Conservation (phyloP, 176 grass and related monocot species). For the Carex cristatella region DNA sequence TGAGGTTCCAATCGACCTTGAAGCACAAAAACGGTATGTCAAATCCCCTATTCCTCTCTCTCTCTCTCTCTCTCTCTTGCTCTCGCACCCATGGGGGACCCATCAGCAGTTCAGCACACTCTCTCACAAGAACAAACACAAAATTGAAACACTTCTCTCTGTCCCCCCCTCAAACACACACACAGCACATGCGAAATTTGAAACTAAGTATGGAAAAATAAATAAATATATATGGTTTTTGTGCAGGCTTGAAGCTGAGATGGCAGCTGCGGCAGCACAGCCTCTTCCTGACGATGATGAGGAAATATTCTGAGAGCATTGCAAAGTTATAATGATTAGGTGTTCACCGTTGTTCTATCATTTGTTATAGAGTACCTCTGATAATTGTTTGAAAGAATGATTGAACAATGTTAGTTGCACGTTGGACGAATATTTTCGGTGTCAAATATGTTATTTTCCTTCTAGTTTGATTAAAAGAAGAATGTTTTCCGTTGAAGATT, state of each 20-base stretch:
- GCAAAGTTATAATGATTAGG: not conserved
- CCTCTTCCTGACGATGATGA: constrained; percentile 37
- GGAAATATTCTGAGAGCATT: constrained; percentile 18
- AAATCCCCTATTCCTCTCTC: not conserved
- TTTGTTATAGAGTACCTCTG: not conserved
- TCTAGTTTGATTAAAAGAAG: not conserved
- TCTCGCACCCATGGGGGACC: not conserved
- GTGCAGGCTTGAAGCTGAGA: constrained; percentile 25
- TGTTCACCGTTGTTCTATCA: not conserved
- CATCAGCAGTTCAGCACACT: constrained; percentile 16
- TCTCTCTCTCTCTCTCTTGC: not conserved
- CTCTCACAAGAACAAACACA: constrained; percentile 4
- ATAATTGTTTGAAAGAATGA: not conserved
- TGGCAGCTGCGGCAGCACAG: constrained; percentile 22
- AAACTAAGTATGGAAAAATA: not conserved
- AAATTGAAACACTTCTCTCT: not conserved
- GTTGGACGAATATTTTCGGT: not conserved
- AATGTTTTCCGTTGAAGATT: not conserved
- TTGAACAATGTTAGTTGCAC: constrained; percentile 3
- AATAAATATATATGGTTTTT: not conserved
- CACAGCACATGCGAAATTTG: not conserved
- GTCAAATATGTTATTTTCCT: not conserved
- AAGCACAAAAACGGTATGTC: constrained; percentile 40
- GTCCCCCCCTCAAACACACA: not conserved
- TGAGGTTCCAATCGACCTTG: constrained; percentile 45